Percentiles rank a stretch among this genome's conserved stretches.
These are phyloP conservation scores for Calonectria naviculata DNA, from an alignment of 2,329 filamentous ascomycete species.

Conservation along the genomic window DNA sequence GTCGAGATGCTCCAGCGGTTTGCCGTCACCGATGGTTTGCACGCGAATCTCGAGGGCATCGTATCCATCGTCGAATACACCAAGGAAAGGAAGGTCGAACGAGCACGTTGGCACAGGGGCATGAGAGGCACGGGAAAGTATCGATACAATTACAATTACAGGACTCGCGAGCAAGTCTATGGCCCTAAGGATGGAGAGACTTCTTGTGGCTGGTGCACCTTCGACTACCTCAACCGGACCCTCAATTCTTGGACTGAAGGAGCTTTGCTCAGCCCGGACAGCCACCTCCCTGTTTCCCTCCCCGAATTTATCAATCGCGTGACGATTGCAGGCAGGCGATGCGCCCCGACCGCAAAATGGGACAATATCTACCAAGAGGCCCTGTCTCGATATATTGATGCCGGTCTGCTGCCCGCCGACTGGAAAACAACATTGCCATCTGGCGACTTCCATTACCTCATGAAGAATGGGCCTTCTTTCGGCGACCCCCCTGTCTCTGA, in stretches of 20 bases:
- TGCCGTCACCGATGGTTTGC: background rate
- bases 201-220: constrained; percentile 5
- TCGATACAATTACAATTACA: background rate
- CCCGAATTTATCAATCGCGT: constrained; percentile 9
- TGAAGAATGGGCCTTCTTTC: background rate
- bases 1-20: constrained; percentile 8
- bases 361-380: background rate
- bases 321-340: background rate
- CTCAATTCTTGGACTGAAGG: constrained; percentile 7
- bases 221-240: constrained; percentile 12
- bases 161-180: background rate
- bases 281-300: background rate
- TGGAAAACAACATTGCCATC: constrained; percentile 3
- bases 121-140: background rate
- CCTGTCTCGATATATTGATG: background rate
- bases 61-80: background rate
- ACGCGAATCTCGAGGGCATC: background rate
- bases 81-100: background rate
- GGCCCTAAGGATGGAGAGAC: constrained; percentile 9
- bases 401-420: background rate
- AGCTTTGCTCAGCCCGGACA: background rate
- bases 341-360: background rate
- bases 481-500: constrained; percentile 3
- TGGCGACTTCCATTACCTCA: constrained; percentile 1
- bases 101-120: background rate